phyloP scores from a whole-genome alignment of 305 asterid species.

The Fraxinus platypoda region DNA sequence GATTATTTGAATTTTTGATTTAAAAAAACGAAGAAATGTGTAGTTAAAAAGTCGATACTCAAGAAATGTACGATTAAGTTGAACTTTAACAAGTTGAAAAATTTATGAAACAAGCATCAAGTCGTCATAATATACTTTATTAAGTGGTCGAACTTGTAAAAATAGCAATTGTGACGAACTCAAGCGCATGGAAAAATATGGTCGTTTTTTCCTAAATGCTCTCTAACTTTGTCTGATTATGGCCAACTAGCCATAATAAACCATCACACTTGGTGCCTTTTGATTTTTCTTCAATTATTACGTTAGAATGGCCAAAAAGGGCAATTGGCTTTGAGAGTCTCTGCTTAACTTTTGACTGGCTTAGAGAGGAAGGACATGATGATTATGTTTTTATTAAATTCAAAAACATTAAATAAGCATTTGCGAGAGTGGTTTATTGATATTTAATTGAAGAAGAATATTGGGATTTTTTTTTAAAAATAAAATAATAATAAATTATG shows the following conservation, averaged over 20 bases:
- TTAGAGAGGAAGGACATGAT: neutral
- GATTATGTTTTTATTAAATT: neutral
- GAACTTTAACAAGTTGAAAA: neutral
- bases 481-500: too few species aligned
- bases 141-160: neutral
- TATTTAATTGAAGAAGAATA: too few species aligned
- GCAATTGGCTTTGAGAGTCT: neutral
- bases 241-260: neutral
- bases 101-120: neutral
- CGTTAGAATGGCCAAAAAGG: neutral
- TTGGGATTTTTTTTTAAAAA: too few species aligned
- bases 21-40: too few species aligned
- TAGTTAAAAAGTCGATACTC: too few species aligned
- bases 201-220: neutral
- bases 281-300: neutral
- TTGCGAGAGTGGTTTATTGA: too few species aligned
- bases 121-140: neutral
- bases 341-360: neutral
- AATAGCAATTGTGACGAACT: neutral
- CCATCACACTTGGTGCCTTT: neutral
- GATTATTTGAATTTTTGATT: neutral
- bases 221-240: neutral
- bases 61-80: neutral
- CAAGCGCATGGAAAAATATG: neutral
- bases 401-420: too few species aligned